Evolutionary conservation across 495 filamentous ascomycete genomes (phyloP).

Genomic region (Letharia lupina): DNA sequence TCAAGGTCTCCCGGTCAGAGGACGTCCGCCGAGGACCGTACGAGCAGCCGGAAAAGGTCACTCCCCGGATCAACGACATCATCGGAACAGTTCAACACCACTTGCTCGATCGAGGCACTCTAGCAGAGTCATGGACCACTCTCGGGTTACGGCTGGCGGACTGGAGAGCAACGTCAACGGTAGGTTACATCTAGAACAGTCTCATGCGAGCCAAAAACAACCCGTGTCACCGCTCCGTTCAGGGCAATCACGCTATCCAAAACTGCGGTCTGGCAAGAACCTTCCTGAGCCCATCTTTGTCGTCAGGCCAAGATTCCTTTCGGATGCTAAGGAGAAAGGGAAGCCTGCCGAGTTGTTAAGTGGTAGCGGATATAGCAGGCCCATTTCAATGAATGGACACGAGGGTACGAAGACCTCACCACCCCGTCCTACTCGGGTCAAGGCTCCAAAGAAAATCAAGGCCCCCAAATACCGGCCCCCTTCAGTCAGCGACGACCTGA

Average conservation of each 20-base stretch:
- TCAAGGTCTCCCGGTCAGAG: not conserved
- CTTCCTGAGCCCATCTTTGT: slow-evolving; percentile 11
- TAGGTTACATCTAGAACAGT: not conserved
- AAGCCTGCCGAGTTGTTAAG: not conserved
- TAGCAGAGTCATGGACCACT: not conserved
- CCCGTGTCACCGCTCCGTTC: not conserved
- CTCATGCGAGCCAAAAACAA: not conserved
- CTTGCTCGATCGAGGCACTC: not conserved
- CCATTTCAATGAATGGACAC: not conserved
- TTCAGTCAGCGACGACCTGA: not conserved
- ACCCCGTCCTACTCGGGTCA: not conserved
- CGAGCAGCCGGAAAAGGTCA: not conserved
- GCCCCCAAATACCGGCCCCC: not conserved
- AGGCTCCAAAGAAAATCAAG: not conserved
- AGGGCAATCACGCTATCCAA: not conserved
- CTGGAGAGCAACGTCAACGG: not conserved
- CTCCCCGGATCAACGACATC: not conserved
- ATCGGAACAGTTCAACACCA: not conserved
- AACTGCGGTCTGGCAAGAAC: slow-evolving; percentile 10
- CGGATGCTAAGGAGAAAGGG: not conserved
- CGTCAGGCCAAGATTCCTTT: slow-evolving; percentile 1
- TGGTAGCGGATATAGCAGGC: not conserved
- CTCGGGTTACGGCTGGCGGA: not conserved
- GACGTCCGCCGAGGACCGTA: not conserved
- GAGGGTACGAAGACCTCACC: not conserved